Base-by-base conservation (phyloP, 176 grass and related monocot species). In the Olyra latifolia region DNA sequence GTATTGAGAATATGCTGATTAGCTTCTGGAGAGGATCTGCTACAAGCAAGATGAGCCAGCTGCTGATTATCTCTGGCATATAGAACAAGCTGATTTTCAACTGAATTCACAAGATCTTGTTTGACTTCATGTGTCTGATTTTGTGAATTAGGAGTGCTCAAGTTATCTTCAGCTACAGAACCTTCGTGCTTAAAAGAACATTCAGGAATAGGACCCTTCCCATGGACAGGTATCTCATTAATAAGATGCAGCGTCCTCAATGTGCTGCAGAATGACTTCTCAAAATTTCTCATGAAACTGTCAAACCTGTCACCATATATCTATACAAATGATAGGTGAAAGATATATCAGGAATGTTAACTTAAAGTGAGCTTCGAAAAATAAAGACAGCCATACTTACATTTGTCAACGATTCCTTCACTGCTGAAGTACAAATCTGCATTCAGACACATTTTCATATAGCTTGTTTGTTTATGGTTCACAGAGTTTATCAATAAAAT, bases 221-320 rank as follows among this genome's bases (percentile, higher is more conserved):
- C 64, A 62, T 75, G 65, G 46, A 80, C 41, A 77, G 88, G 88
- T 82, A 74, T 77, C 63, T 80, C 74, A 66, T 85, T 99, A 67
- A 99, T 87, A 75, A 85, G 71, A 82, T 87, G 78, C 52, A 99
- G 96, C 8, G 92, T 99, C 60, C 86, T 92, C 61, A 95, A 86
- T 80, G 96, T 95, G 88, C 88, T 99, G 80, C 84, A 80, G 80
- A 99, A 99, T 56, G 96, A 99, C 75, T 99, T 99, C 56, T 93
- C 90, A n/a, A 99, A 99, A 53, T 91, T 99, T 62, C 71, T 93
- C 45, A 91, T 60, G 64, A 99, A 99, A 86, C 35, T 85, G 72
- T 93, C 82, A 42, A 93, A 89, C 57, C 84, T 95, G 49, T 91
- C 81, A 43, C 96, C 96, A 89, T 99, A 89, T 79, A 94, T 88